A percentile compares a stretch with the other conserved stretches of the same genome.
phyloP scores from a whole-genome alignment of 73 alveolate species.

The Uronychia setigera region DNA sequence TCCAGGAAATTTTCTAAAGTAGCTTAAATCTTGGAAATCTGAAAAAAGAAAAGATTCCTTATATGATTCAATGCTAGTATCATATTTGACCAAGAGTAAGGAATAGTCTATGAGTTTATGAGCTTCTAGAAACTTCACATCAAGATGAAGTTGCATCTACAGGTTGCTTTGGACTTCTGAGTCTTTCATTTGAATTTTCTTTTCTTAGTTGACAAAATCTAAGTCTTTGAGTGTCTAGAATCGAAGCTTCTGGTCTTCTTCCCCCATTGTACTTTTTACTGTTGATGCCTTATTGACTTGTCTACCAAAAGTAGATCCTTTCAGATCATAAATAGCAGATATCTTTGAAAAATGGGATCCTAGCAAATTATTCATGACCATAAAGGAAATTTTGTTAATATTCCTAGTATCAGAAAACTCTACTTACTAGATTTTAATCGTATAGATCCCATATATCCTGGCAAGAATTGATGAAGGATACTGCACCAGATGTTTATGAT shows the following conservation, averaged over 20 bases:
- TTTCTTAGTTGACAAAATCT: conserved; percentile 15
- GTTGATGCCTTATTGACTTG: no score
- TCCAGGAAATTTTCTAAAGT: no score
- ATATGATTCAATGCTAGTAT: not conserved
- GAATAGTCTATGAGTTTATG: conserved; percentile 50
- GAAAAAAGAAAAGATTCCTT: not conserved
- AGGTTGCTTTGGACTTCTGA: no score
- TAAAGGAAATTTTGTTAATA: conserved; percentile 39
- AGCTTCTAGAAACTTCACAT: conserved; percentile 13
- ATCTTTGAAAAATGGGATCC: conserved; percentile 25
- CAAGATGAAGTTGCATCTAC: conserved; percentile 12
- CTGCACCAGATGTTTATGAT: conserved; percentile 28
- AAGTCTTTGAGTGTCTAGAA: conserved; percentile 35
- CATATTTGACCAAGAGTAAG: conserved; percentile 24
- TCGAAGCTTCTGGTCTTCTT: conserved; percentile 13
- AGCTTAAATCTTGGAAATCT: no score
- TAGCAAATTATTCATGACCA: conserved; percentile 49
- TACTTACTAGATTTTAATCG: conserved; percentile 20
- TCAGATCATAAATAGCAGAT: conserved; percentile 29
- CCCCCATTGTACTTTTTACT: conserved; percentile 4
- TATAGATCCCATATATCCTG: conserved; percentile 47
- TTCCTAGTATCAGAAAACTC: not conserved
- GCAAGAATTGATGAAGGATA: conserved; percentile 43
- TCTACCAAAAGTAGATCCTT: conserved; percentile 52
- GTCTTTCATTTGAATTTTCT: conserved; percentile 14